phyloP scores from a whole-genome alignment of 805 yeast species.

The Candida ipomoeae region DNA sequence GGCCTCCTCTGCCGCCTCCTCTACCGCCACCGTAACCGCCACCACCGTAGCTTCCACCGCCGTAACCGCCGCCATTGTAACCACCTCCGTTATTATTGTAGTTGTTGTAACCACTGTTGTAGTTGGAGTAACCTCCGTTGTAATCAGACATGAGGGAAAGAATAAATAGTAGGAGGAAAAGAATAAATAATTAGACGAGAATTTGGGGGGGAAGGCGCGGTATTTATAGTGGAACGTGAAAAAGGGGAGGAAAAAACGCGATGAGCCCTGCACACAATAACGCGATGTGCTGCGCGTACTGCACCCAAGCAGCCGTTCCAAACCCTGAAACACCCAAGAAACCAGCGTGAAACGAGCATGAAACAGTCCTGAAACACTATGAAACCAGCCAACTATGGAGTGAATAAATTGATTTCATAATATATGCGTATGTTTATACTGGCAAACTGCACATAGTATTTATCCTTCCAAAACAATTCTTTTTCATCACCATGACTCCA shows the following conservation, averaged over 20 bases:
- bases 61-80: slow-evolving; percentile 32
- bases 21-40: slow-evolving; percentile 18
- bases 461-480: too few species aligned
- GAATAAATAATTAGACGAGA: background rate
- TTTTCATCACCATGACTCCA: too few species aligned
- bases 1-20: slow-evolving; percentile 17
- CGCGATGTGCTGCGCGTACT: too few species aligned
- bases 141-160: slow-evolving; percentile 19
- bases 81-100: slow-evolving; percentile 15
- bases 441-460: too few species aligned
- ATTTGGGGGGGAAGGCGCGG: background rate
- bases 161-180: background rate
- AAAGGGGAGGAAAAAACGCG: background rate
- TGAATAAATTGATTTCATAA: too few species aligned
- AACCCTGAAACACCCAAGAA: too few species aligned
- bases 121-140: slow-evolving; percentile 29
- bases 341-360: too few species aligned
- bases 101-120: slow-evolving; percentile 5
- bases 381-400: too few species aligned
- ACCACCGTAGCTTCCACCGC: slow-evolving; percentile 31
- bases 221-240: slow-evolving; percentile 5
- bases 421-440: too few species aligned
- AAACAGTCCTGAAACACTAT: too few species aligned
- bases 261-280: background rate
- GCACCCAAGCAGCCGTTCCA: too few species aligned